These are phyloP conservation scores for Zasmidium angulare DNA, from an alignment of 2,329 filamentous ascomycete species.

Conservation along the genomic window DNA sequence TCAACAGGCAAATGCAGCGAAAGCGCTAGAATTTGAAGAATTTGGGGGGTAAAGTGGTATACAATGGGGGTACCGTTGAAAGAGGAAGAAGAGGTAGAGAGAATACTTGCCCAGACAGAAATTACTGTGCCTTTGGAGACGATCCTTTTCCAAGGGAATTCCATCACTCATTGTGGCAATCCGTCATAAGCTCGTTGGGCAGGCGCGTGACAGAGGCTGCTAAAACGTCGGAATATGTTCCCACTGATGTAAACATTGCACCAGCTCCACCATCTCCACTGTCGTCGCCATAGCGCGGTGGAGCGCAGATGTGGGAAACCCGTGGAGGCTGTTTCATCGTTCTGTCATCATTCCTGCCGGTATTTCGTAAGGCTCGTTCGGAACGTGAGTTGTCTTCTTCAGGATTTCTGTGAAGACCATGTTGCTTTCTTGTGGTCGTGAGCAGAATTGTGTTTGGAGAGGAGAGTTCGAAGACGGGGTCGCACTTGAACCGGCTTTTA, in stretches of 20 bases:
- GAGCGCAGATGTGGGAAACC: conserved; percentile 7
- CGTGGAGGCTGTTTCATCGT: neutral
- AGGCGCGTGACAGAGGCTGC: conserved; percentile 21
- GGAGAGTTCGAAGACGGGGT: neutral
- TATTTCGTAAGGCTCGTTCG: neutral
- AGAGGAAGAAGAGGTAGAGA: neutral
- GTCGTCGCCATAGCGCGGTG: conserved; percentile 7
- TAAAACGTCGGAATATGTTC: conserved; percentile 17
- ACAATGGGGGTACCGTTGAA: neutral
- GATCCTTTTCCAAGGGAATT: neutral
- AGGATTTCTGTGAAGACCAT: neutral
- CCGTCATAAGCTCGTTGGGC: conserved; percentile 17
- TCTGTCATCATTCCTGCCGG: neutral
- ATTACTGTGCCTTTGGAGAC: neutral
- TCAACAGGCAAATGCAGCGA: neutral
- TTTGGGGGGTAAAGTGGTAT: neutral
- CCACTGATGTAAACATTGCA: conserved; percentile 21
- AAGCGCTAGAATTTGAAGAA: neutral
- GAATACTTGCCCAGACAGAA: neutral
- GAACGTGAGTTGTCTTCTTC: neutral
- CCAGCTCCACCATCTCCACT: conserved; percentile 19
- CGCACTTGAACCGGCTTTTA: neutral
- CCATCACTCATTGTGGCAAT: conserved; percentile 15
- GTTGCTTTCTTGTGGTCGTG: neutral
- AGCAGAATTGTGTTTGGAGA: neutral